Evolutionary conservation across 148 eudicot species (phyloP), one percentile per base, ranked within the genome.

Genomic region (Persicaria tinctoria): DNA sequence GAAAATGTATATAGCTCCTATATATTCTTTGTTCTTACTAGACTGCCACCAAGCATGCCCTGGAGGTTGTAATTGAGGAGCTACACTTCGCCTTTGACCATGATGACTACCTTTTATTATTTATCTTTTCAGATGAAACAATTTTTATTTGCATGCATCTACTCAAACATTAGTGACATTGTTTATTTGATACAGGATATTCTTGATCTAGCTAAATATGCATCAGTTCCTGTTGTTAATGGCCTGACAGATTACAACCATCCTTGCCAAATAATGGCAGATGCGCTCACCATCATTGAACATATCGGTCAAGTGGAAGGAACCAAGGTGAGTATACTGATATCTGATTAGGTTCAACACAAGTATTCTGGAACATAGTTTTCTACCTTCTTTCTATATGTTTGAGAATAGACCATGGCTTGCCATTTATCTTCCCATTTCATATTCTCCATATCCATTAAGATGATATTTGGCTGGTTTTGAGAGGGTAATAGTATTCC

Each of bases 201-300:
- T 78, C 83, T 95, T 50, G 97, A 95, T 81, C 89, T 95, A 49
- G 93, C 96, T 68, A 89, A 89, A 70, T 85, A 90, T 84, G 87
- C 97, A 41, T 78, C 82, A 44, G 87, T 92, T 16, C 98, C 98
- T 46, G 91, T 95, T 64, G 87, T 95, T 81, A 92, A 92, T 80
- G 98, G 98, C 75, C 82, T 95, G 83, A 90, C 97, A 8, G 97
- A 92, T 79, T 92, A 86, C 81, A 95, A 95, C 80, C 99, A 95
- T 82, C 99, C 99, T 51, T 84, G 89, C 82, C 98, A 95, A 90
- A 92, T 95, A 12, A 92, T 95, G 97, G 99, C 98, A 32, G 97
- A 92, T 89, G 98, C 91, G 0, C 96, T 90, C 75, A 95, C 98
- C 41, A 95, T 95, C 76, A 92, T 92, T 60, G 98, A 95, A 81